Conservation (phyloP, 371 early-diverging fungal species). For the Dichotomocladium elegans region DNA sequence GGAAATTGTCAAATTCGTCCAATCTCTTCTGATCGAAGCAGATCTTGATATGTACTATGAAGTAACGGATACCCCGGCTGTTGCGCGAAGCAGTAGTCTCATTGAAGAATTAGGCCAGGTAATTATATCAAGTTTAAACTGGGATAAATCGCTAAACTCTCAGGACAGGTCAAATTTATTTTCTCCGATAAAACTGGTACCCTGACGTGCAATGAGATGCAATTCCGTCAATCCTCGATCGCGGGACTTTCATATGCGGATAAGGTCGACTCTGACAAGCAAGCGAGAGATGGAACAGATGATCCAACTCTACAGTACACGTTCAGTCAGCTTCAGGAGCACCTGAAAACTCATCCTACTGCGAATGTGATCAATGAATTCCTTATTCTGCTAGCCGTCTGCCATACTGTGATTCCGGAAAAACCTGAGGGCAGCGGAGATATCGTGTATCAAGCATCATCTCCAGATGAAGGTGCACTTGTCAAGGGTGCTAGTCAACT, state of each 20-base stretch:
- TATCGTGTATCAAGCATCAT: slow-evolving; percentile 83
- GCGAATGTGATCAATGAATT: slow-evolving; percentile 71
- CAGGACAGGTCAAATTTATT: slow-evolving; percentile 76
- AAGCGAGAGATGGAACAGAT: slow-evolving; percentile 65
- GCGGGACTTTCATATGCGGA: slow-evolving; percentile 72
- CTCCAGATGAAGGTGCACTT: slow-evolving; percentile 90
- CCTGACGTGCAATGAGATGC: slow-evolving; percentile 95
- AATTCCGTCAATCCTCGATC: slow-evolving; percentile 84
- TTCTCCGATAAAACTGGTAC: slow-evolving; percentile 96
- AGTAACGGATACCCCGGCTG: slow-evolving; percentile 80
- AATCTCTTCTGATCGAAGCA: slow-evolving; percentile 72
- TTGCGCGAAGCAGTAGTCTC: slow-evolving; percentile 83
- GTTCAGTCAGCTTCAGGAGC: slow-evolving; percentile 61
- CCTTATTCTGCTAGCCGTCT: slow-evolving; percentile 81
- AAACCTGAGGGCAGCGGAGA: slow-evolving; percentile 60
- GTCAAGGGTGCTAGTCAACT: slow-evolving; percentile 74
- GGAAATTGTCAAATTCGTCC: slow-evolving; percentile 88
- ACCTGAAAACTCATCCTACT: slow-evolving; percentile 59
- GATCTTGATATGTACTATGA: slow-evolving; percentile 87
- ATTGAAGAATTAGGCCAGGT: slow-evolving; percentile 96
- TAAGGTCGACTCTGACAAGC: slow-evolving; percentile 65
- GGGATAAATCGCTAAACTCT: too few species aligned
- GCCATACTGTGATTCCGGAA: slow-evolving; percentile 98
- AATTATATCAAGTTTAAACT: too few species aligned
- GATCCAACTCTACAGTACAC: slow-evolving; percentile 62